phyloP scores from a whole-genome alignment of 108 stramenopile species.

The Cylindrotheca closterium region DNA sequence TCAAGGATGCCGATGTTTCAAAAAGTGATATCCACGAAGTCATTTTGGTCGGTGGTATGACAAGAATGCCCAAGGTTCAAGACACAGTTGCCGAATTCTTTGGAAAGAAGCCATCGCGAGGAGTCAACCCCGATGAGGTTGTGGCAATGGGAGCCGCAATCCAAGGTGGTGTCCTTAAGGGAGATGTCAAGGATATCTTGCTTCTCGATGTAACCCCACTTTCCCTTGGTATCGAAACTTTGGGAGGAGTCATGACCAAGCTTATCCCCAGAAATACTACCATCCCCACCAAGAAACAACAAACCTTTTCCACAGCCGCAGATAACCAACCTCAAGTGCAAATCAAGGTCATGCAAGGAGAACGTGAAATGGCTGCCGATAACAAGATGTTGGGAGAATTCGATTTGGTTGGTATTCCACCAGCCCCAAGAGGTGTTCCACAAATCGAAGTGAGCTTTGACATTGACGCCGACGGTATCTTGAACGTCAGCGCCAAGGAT shows the following conservation, averaged over 20 bases:
- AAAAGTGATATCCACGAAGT: slow-evolving; percentile 96
- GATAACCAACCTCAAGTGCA: slow-evolving; percentile 96
- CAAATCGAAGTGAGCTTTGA: slow-evolving; percentile 99
- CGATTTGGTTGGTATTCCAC: slow-evolving; percentile 98
- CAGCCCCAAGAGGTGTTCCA: slow-evolving; percentile 98
- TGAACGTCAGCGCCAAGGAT: slow-evolving; percentile 98
- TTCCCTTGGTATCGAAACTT: slow-evolving; percentile 98
- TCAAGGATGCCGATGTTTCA: slow-evolving; percentile 92
- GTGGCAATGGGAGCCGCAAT: slow-evolving; percentile 99
- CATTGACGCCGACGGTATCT: slow-evolving; percentile 99
- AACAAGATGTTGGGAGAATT: slow-evolving; percentile 99
- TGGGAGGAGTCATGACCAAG: slow-evolving; percentile 99
- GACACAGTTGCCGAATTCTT: slow-evolving; percentile 97
- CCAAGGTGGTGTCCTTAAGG: slow-evolving; percentile 98
- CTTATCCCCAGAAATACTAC: slow-evolving; percentile 99
- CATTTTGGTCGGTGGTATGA: slow-evolving; percentile 99
- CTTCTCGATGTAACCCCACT: slow-evolving; percentile 98
- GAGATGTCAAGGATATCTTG: slow-evolving; percentile 99
- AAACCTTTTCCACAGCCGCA: slow-evolving; percentile 98
- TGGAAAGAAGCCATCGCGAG: slow-evolving; percentile 84
- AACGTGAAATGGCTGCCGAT: slow-evolving; percentile 99
- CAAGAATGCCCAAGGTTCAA: slow-evolving; percentile 99
- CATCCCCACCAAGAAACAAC: slow-evolving; percentile 99
- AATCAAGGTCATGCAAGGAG: slow-evolving; percentile 99
- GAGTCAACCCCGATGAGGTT: slow-evolving; percentile 99